Evolutionary conservation across 495 filamentous ascomycete species (phyloP), one percentile per base, ranked within the genome.

Genomic region (Hyaloscypha hepaticicola): DNA sequence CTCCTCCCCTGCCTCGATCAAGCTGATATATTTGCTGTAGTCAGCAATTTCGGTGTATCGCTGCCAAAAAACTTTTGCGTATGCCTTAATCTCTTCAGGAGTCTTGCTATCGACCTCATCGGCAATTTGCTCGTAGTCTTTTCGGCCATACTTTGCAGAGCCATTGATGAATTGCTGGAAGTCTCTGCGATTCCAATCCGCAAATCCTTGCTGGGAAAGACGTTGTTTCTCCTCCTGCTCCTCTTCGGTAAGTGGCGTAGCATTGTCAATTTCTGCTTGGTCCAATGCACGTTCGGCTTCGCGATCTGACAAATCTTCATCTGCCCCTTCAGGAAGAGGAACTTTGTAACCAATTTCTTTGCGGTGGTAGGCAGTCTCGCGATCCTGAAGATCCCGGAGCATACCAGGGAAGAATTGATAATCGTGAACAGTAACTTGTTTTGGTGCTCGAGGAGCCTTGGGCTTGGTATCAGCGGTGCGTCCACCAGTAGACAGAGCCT

Each of bases 91-190:
- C 73, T 98, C 93, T 27, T 89, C 85, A 12, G 88, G 82, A 5
- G 84, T 88, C 77, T 98, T 99, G 79, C 86, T 91, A 69, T 97
- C 96, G 33, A 97, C 88, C 71, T 99, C 96, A 19, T 88, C 86
- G 7, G 93, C 85, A 70, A 99, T 98, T 21, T 84, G 82, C 19
- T 85, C 86, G 68, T 90, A 97, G 72, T 93, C 88, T 25, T 85
- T 85, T 26, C 93, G 90, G 14, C 96, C 96, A 73, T 92, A 94
- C 72, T 93, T 93, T 52, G 91, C 95, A 22, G 91, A 94, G 25
- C 93, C 92, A 72, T 97, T 96, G 74, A 98, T 81, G 71, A 99
- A 99, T 69, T 96, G 94, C 70, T 97, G 93, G 81, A 98, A 99
- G 75, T 99, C 96, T 71, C 96, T 86, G 61, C 92, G 87, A 76